These are phyloP conservation scores for Parachlorella kessleri DNA, from an alignment of 139 green algal species.

Conservation along the genomic window DNA sequence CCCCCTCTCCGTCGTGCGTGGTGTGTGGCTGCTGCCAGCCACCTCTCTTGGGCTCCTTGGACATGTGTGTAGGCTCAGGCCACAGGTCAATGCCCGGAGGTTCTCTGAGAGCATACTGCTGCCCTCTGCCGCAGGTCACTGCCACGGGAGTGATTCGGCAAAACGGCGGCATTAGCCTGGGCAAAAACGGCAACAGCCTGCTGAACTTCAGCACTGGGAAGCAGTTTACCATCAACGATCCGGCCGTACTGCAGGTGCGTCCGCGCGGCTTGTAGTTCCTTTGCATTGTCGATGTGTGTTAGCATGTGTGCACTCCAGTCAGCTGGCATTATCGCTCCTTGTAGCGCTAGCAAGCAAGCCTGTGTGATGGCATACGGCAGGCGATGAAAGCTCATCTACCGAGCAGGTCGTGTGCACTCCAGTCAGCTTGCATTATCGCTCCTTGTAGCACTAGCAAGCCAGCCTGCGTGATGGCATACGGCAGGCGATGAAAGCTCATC, in stretches of 20 bases:
- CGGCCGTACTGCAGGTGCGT: not conserved
- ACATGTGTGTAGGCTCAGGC: too few species aligned
- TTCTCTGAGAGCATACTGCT: too few species aligned
- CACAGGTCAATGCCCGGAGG: too few species aligned
- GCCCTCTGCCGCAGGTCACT: conserved; percentile 20
- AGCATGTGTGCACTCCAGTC: too few species aligned
- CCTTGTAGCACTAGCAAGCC: not conserved
- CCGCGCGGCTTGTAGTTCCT: not conserved
- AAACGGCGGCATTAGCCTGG: conserved; percentile 33
- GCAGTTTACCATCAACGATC: conserved; percentile 52
- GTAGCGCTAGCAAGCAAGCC: not conserved
- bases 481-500: too few species aligned
- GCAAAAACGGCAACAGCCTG: not conserved
- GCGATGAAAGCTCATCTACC: too few species aligned
- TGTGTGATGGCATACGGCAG: not conserved
- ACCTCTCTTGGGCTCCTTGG: too few species aligned
- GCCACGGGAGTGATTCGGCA: conserved; percentile 32
- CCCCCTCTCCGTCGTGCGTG: too few species aligned
- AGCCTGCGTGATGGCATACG: not conserved
- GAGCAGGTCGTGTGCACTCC: not conserved
- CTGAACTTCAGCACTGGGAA: conserved; percentile 31
- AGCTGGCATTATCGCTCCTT: not conserved
- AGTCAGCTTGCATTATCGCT: too few species aligned
- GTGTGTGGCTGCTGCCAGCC: too few species aligned
- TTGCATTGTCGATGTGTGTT: too few species aligned